Conservation (phyloP, 371 early-diverging fungal species). For the Rhizopus microsporus region DNA sequence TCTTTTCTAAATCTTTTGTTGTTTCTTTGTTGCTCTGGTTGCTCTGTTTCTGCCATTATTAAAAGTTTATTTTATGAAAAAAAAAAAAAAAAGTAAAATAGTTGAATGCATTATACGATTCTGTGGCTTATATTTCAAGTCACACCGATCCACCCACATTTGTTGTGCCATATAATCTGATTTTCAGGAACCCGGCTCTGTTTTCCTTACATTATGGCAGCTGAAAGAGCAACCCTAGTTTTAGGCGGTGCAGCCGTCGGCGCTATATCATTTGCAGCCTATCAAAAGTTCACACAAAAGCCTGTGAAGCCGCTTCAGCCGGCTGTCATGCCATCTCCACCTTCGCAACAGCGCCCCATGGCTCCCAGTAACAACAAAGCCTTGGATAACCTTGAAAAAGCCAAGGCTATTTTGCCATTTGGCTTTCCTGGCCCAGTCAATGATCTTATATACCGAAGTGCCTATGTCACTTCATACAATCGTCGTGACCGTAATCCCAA, state of each 20-base stretch:
- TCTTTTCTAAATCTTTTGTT: constrained; percentile 45
- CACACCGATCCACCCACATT: no score
- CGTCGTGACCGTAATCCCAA: constrained; percentile 82
- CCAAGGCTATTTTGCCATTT: constrained; percentile 49
- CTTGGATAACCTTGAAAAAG: constrained; percentile 35
- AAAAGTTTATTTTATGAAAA: not conserved
- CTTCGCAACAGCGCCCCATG: not conserved
- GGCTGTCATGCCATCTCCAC: constrained; percentile 12
- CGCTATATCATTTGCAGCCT: constrained; percentile 44
- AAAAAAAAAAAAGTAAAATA: not conserved
- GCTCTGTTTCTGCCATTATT: not conserved
- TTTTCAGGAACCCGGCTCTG: no score
- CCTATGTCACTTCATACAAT: constrained; percentile 70
- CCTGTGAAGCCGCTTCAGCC: constrained; percentile 17
- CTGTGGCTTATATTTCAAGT: not conserved
- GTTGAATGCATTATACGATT: no score
- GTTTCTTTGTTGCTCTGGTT: constrained; percentile 17
- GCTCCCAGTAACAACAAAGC: constrained; percentile 6
- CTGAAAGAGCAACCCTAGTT: constrained; percentile 44
- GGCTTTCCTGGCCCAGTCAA: constrained; percentile 61
- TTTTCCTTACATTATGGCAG: constrained; percentile 19
- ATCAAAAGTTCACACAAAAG: constrained; percentile 43
- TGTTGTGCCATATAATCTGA: no score
- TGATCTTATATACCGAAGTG: constrained; percentile 57
- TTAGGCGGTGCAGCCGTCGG: constrained; percentile 55